Percentiles rank a stretch among this genome's conserved stretches.
Evolutionary conservation across 1,284 basidiomycete species (phyloP).

Genomic region (Singerocomus rubriflavus): DNA sequence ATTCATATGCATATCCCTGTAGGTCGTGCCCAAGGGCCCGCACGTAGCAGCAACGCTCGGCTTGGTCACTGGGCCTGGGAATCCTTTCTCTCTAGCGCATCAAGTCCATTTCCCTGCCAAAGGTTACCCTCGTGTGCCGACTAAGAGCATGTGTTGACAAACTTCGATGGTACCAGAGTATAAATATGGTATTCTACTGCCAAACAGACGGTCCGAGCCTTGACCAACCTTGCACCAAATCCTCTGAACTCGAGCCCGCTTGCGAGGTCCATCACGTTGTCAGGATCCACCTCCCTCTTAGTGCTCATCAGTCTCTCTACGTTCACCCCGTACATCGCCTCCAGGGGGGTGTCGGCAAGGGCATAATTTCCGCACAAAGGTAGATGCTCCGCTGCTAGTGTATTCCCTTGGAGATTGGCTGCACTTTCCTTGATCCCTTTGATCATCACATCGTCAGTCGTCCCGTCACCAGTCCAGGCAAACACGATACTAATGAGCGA

Average conservation of each 20-base stretch:
- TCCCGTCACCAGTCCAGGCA: slow-evolving; percentile 38
- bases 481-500: slow-evolving; percentile 49
- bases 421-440: slow-evolving; percentile 42
- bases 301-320: slow-evolving; percentile 38
- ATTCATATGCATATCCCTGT: neutral
- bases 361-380: slow-evolving; percentile 56
- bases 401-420: slow-evolving; percentile 37
- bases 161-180: too few species aligned
- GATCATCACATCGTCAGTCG: slow-evolving; percentile 41
- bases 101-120: neutral
- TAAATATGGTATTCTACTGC: slow-evolving; percentile 2
- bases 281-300: slow-evolving; percentile 46
- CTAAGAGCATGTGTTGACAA: neutral
- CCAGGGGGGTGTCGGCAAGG: slow-evolving; percentile 44
- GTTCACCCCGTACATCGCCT: slow-evolving; percentile 50
- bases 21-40: slow-evolving; percentile 8
- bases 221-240: neutral
- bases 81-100: neutral
- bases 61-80: slow-evolving; percentile 9
- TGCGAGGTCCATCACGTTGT: slow-evolving; percentile 55
- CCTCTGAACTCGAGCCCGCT: slow-evolving; percentile 41
- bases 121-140: neutral
- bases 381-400: slow-evolving; percentile 36
- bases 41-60: slow-evolving; percentile 1
- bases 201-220: slow-evolving; percentile 10